These are phyloP conservation scores for Sporisorium exsertum DNA, from an alignment of 1,284 basidiomycete genomes.

Conservation along the genomic window DNA sequence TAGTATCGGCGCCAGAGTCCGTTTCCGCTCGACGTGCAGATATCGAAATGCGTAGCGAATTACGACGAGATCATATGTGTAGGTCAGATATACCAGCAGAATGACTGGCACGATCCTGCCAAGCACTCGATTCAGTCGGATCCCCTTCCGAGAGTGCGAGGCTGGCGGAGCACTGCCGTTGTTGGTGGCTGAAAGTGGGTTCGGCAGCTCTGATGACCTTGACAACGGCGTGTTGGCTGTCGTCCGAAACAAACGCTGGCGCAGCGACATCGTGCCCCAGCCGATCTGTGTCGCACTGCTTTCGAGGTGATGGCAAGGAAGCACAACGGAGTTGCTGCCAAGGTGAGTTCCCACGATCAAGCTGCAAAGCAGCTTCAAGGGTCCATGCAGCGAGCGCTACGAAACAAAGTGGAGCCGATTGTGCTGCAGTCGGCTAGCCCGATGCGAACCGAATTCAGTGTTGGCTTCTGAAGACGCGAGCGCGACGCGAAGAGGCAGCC, in stretches of 20 bases:
- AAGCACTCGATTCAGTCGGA: slow-evolving; percentile 39
- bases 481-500: slow-evolving; percentile 38
- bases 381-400: not conserved
- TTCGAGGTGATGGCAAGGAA: not conserved
- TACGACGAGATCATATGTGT: slow-evolving; percentile 36
- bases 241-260: slow-evolving; percentile 14
- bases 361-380: slow-evolving; percentile 6
- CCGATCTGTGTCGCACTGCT: not conserved
- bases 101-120: slow-evolving; percentile 48
- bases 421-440: not conserved
- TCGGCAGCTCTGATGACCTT: slow-evolving; percentile 9
- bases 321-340: not conserved
- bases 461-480: slow-evolving; percentile 25
- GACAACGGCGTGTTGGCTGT: slow-evolving; percentile 5
- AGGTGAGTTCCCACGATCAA: not conserved
- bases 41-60: slow-evolving; percentile 25
- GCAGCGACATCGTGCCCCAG: slow-evolving; percentile 19
- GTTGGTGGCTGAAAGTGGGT: no score
- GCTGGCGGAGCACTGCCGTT: not conserved
- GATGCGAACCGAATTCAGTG: slow-evolving; percentile 7
- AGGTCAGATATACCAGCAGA: slow-evolving; percentile 37
- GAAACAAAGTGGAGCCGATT: slow-evolving; percentile 37
- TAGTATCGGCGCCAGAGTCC: slow-evolving; percentile 1
- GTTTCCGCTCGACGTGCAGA: slow-evolving; percentile 13
- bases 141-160: slow-evolving; percentile 8